Evolutionary conservation across 2,329 filamentous ascomycete species (phyloP).

Genomic region (Didymella pomorum): DNA sequence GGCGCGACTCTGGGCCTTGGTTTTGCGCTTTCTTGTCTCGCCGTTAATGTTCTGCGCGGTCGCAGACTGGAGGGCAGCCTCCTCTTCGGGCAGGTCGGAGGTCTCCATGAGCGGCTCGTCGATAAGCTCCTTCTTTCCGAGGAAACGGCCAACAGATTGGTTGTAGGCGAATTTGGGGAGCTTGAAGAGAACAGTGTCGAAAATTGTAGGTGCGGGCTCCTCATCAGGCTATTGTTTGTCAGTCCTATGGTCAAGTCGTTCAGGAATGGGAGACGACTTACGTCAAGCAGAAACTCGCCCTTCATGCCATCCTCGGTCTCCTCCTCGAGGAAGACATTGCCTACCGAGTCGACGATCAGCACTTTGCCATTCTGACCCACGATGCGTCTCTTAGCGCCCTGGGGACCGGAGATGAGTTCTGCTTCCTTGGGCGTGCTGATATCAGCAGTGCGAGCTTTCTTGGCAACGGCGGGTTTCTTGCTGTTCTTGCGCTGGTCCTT

Average conservation of each 20-base stretch:
- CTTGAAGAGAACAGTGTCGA: conserved; percentile 82
- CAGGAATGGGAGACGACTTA: conserved; percentile 60
- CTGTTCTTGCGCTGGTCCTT: conserved; percentile 76
- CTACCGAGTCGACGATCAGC: conserved; percentile 87
- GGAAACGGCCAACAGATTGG: conserved; percentile 54
- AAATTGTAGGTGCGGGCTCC: conserved; percentile 77
- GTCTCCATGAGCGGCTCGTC: conserved; percentile 49
- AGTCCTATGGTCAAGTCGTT: conserved; percentile 27
- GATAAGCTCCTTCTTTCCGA: conserved; percentile 50
- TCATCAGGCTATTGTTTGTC: conserved; percentile 70
- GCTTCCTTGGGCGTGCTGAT: conserved; percentile 64
- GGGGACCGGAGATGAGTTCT: conserved; percentile 64
- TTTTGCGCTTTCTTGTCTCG: conserved; percentile 54
- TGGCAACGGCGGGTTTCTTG: conserved; percentile 59
- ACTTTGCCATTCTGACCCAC: conserved; percentile 95
- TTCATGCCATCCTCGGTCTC: conserved; percentile 84
- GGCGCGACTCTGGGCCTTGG: conserved; percentile 36
- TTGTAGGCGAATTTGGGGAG: conserved; percentile 78
- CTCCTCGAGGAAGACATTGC: conserved; percentile 95
- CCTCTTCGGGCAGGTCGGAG: conserved; percentile 49
- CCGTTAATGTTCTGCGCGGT: conserved; percentile 56
- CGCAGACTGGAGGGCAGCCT: conserved; percentile 53
- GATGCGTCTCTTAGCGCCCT: conserved; percentile 84
- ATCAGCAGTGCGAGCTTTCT: conserved; percentile 63
- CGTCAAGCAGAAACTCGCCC: conserved; percentile 86